A percentile compares a stretch with the other conserved stretches of the same genome.
Evolutionary conservation across 1,139 yeast genomes (phyloP).

Genomic region (Yamadazyma triangularis): DNA sequence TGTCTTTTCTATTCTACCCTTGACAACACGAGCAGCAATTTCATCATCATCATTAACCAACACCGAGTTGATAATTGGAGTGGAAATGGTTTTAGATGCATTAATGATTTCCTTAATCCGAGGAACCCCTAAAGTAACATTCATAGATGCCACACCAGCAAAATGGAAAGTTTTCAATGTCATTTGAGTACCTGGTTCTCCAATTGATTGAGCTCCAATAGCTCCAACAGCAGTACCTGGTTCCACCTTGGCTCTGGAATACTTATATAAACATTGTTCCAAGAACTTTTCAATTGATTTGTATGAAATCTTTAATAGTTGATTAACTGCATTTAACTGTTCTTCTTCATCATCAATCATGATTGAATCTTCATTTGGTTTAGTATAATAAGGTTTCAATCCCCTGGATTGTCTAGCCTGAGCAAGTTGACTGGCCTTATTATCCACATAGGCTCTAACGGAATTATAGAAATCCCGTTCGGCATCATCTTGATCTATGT

Average conservation of each 20-base stretch:
- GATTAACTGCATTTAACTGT: conserved; percentile 54
- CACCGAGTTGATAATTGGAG: conserved; percentile 94
- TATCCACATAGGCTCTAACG: conserved; percentile 54
- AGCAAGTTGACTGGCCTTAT: conserved; percentile 57
- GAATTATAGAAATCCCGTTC: conserved; percentile 80
- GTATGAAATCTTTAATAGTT: conserved; percentile 67
- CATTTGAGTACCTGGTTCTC: conserved; percentile 99
- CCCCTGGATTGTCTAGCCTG: conserved; percentile 53
- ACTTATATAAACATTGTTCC: conserved; percentile 73
- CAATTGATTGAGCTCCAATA: conserved; percentile 97
- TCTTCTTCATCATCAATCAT: conserved; percentile 35
- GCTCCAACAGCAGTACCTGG: conserved; percentile 99
- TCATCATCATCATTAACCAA: conserved; percentile 92
- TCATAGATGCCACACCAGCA: conserved; percentile 99
- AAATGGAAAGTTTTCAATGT: conserved; percentile 98
- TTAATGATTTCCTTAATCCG: conserved; percentile 98
- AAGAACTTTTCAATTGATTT: conserved; percentile 63
- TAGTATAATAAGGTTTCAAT: conserved; percentile 26
- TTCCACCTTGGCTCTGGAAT: conserved; percentile 87
- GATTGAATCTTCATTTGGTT: conserved; percentile 35
- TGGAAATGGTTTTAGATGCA: conserved; percentile 91
- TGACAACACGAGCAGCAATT: conserved; percentile 97
- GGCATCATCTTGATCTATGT: conserved; percentile 78
- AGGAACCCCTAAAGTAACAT: conserved; percentile 97
- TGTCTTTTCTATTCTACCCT: conserved; percentile 96